These are phyloP conservation scores for Rhododendron henanense DNA, from an alignment of 148 eudicot species.

Conservation along the genomic window DNA sequence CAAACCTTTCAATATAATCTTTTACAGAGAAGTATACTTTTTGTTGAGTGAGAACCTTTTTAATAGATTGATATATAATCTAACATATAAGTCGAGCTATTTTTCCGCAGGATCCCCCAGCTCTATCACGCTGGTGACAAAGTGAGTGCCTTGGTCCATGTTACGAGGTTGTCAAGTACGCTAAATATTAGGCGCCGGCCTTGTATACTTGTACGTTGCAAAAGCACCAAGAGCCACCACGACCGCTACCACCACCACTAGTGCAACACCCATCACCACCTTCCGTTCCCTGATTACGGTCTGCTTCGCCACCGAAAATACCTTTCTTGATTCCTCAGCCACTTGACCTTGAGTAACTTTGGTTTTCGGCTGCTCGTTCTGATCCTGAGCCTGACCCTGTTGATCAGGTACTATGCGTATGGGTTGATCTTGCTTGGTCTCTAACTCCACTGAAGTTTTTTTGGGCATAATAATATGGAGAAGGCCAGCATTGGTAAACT, in stretches of 20 bases:
- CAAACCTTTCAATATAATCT: too few relatives aligned
- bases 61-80: neutral
- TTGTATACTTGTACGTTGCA: neutral
- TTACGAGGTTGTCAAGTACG: neutral
- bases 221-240: neutral
- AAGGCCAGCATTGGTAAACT: conserved; percentile 18
- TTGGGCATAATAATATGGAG: conserved; percentile 36
- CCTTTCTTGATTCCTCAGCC: too few relatives aligned
- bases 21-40: neutral
- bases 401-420: neutral
- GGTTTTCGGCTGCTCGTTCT: neutral
- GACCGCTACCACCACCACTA: neutral
- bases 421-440: neutral
- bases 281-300: neutral
- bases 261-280: neutral
- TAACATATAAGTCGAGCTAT: too few relatives aligned
- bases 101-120: too few relatives aligned
- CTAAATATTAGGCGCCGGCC: neutral
- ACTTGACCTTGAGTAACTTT: neutral
- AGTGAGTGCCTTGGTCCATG: too few relatives aligned
- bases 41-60: neutral
- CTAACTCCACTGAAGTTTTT: neutral
- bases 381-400: too few relatives aligned
- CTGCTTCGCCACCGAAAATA: neutral
- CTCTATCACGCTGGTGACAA: too few relatives aligned